Conservation (phyloP, 2,329 filamentous ascomycete genomes). For the Neofusicoccum cordaticola region DNA sequence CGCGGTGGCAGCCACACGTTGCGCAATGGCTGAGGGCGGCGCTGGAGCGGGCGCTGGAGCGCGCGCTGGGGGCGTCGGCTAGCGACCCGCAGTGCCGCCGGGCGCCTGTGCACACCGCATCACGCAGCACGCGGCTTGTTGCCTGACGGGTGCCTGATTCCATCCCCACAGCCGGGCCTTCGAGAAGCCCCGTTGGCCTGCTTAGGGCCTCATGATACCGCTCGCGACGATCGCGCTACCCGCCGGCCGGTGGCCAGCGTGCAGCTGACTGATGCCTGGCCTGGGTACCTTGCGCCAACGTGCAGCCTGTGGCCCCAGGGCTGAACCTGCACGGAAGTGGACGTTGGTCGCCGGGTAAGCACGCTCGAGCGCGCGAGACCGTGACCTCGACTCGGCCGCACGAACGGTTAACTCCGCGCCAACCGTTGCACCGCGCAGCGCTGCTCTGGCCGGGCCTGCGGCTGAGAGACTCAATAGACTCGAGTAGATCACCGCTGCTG, state of each 20-base stretch:
- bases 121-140: not conserved
- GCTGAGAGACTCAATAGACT: not conserved
- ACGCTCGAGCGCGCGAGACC: not conserved
- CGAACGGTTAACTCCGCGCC: not conserved
- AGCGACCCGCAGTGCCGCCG: not conserved
- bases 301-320: not conserved
- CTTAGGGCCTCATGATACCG: constrained; percentile 6
- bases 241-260: not conserved
- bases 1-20: not conserved
- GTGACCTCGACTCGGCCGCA: not conserved
- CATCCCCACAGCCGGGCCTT: constrained; percentile 6
- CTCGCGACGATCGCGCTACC: constrained; percentile 9
- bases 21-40: not conserved
- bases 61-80: not conserved
- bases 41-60: not conserved
- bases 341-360: not conserved
- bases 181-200: not conserved
- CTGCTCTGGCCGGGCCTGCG: not conserved
- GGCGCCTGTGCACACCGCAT: not conserved
- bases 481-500: not conserved
- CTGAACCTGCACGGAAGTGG: not conserved
- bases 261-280: constrained; percentile 5
- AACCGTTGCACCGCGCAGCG: not conserved
- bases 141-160: constrained; percentile 5
- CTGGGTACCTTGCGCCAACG: constrained; percentile 2